A percentile compares a stretch with the other conserved stretches of the same genome.
These are phyloP conservation scores for Arxiozyma slooffiae DNA, from an alignment of 1,139 yeast species.

Conservation along the genomic window DNA sequence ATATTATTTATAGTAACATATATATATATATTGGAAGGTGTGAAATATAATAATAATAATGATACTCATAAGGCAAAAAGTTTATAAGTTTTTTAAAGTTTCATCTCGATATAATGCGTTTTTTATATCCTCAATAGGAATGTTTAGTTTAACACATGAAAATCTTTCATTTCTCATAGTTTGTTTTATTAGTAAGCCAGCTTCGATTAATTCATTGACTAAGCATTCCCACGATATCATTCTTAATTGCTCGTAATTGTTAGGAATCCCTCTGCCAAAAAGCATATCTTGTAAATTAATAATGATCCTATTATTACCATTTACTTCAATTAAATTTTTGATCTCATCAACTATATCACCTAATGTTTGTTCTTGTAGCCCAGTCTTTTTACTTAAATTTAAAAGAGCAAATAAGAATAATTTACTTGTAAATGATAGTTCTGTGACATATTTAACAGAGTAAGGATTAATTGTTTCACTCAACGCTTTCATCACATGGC, in stretches of 20 bases:
- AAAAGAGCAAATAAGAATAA: conserved; percentile 60
- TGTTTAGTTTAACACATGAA: conserved; percentile 50
- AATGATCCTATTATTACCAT: conserved; percentile 27
- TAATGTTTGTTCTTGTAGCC: conserved; percentile 58
- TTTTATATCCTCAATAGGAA: conserved; percentile 61
- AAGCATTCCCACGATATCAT: conserved; percentile 31
- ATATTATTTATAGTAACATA: background rate
- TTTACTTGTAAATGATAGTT: conserved; percentile 61
- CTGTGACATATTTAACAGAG: conserved; percentile 44
- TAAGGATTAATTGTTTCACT: conserved; percentile 76
- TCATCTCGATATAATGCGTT: conserved; percentile 50
- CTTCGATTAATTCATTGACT: conserved; percentile 57
- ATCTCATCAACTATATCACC: conserved; percentile 78
- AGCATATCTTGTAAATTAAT: conserved; percentile 25
- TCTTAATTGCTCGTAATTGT: conserved; percentile 22
- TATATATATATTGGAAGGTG: background rate
- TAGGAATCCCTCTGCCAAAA: conserved; percentile 16
- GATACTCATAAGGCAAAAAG: background rate
- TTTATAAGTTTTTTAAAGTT: conserved; percentile 17
- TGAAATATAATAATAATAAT: background rate
- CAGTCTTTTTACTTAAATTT: conserved; percentile 55
- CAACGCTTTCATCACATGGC: conserved; percentile 68
- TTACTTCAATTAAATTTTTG: conserved; percentile 38
- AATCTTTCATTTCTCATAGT: conserved; percentile 58
- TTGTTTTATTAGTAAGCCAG: conserved; percentile 66